Percentiles rank a stretch among this genome's conserved stretches.
Conservation (phyloP, 805 yeast genomes). For the Pichia scutulata region DNA sequence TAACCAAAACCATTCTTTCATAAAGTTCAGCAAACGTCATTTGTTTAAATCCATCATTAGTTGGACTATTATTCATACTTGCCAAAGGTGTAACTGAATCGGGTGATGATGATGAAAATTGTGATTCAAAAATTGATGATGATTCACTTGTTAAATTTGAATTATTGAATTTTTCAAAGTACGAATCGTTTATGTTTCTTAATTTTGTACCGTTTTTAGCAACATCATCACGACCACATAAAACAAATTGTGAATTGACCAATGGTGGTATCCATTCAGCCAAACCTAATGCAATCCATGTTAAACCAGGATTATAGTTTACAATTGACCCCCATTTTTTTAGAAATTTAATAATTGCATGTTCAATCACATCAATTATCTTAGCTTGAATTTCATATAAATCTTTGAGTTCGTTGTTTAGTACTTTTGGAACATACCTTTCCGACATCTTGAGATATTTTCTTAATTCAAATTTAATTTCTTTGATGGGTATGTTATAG, state of each 20-base stretch:
- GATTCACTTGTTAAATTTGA: constrained; percentile 13
- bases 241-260: constrained; percentile 42
- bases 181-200: constrained; percentile 27
- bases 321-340: constrained; percentile 72
- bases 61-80: constrained; percentile 13
- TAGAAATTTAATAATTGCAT: constrained; percentile 55
- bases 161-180: constrained; percentile 22
- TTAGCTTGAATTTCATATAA: constrained; percentile 40
- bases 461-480: constrained; percentile 49
- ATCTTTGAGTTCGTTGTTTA: constrained; percentile 25
- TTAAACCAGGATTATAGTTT: constrained; percentile 71
- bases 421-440: constrained; percentile 28
- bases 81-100: constrained; percentile 21
- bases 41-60: constrained; percentile 20
- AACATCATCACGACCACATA: constrained; percentile 44
- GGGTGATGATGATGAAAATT: constrained; percentile 20
- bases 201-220: constrained; percentile 32
- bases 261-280: constrained; percentile 86
- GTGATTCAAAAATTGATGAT: constrained; percentile 19
- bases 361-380: constrained; percentile 49
- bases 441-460: constrained; percentile 47
- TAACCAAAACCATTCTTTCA: constrained; percentile 68
- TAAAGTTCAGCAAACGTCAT: constrained; percentile 61
- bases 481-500: constrained; percentile 23
- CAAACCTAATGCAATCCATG: constrained; percentile 82